These are phyloP conservation scores for Posidonia oceanica DNA, from an alignment of 116 monocot genomes.

Conservation along the genomic window DNA sequence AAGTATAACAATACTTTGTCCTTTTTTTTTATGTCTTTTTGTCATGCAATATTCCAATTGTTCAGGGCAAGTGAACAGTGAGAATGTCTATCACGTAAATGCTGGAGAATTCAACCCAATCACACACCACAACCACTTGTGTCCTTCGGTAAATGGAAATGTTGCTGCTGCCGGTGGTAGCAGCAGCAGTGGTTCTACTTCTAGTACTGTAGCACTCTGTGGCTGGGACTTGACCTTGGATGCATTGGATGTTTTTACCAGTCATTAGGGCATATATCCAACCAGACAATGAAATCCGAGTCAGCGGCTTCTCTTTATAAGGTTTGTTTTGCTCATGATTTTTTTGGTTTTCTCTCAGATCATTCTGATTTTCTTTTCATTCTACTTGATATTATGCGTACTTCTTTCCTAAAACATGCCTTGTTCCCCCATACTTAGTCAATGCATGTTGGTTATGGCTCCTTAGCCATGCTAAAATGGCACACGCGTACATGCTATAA, in stretches of 20 bases:
- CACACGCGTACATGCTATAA: too few species aligned
- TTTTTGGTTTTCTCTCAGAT: neutral
- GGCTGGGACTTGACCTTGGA: constrained; percentile 95
- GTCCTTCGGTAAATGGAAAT: constrained; percentile 96
- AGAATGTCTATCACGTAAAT: constrained; percentile 29
- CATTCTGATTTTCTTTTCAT: neutral
- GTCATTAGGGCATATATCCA: constrained; percentile 53
- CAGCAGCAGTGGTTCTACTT: constrained; percentile 30
- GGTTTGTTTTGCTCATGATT: constrained; percentile 18
- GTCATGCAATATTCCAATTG: neutral
- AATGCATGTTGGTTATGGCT: neutral
- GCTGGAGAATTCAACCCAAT: constrained; percentile 52
- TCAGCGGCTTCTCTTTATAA: constrained; percentile 92
- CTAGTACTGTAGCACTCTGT: constrained; percentile 35
- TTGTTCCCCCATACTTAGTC: too few species aligned
- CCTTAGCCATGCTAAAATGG: neutral
- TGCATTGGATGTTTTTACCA: constrained; percentile 65
- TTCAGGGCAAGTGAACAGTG: constrained; percentile 23
- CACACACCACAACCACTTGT: constrained; percentile 42
- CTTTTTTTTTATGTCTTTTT: neutral
- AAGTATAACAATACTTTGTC: too few species aligned
- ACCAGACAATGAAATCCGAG: constrained; percentile 69
- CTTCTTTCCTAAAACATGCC: too few species aligned
- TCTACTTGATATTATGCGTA: neutral
- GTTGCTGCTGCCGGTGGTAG: constrained; percentile 69